Evolutionary conservation across 2,329 filamentous ascomycete species (phyloP).

Genomic region (Escovopsis sp.): DNA sequence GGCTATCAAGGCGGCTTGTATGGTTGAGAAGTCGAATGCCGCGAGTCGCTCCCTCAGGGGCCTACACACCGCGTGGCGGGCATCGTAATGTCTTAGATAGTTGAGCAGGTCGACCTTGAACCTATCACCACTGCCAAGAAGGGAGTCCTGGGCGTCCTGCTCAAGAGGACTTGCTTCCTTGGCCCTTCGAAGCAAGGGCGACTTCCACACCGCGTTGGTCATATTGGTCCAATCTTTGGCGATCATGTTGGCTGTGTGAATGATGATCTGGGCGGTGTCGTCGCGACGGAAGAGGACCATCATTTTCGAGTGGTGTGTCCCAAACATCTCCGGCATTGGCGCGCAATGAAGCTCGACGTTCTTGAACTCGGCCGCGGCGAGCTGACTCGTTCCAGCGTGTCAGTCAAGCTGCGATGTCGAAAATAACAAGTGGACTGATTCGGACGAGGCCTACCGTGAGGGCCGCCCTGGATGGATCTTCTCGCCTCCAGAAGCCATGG

Average conservation of each 20-base stretch:
- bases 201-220: slow-evolving; percentile 71
- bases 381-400: slow-evolving; percentile 25
- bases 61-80: slow-evolving; percentile 34
- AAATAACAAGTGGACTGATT: too few relatives aligned
- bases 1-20: slow-evolving; percentile 59
- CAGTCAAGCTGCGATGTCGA: background rate
- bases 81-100: slow-evolving; percentile 58
- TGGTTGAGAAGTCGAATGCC: slow-evolving; percentile 51
- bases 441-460: slow-evolving; percentile 48
- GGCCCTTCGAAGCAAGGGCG: slow-evolving; percentile 48
- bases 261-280: slow-evolving; percentile 59
- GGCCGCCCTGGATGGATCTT: slow-evolving; percentile 40
- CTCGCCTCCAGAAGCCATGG: slow-evolving; percentile 51
- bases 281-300: slow-evolving; percentile 69
- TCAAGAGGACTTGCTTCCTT: background rate
- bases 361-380: slow-evolving; percentile 41
- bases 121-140: slow-evolving; percentile 42
- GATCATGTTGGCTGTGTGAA: slow-evolving; percentile 92
- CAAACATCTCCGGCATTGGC: slow-evolving; percentile 70
- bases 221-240: slow-evolving; percentile 73
- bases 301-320: slow-evolving; percentile 81
- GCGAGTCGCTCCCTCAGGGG: slow-evolving; percentile 41
- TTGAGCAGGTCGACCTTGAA: slow-evolving; percentile 65
- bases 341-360: slow-evolving; percentile 61
- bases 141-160: slow-evolving; percentile 3